phyloP scores from a whole-genome alignment of 2,329 filamentous ascomycete species.

The Fusarium virguliforme region DNA sequence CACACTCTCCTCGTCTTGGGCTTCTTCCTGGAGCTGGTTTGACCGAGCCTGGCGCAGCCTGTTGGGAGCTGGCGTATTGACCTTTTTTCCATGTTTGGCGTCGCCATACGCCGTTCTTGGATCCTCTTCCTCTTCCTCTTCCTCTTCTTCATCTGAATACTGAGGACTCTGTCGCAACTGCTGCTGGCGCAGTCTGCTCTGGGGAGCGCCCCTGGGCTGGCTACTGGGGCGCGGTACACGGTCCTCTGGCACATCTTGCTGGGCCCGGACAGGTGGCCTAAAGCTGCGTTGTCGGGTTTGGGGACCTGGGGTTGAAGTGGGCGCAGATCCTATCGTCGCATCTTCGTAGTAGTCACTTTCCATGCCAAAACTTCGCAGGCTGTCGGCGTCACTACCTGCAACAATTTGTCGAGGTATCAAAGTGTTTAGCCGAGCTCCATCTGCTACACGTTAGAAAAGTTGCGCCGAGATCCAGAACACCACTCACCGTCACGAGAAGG shows the following conservation, averaged over 20 bases:
- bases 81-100: conserved; percentile 12
- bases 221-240: not conserved
- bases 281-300: conserved; percentile 11
- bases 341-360: conserved; percentile 58
- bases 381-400: conserved; percentile 52
- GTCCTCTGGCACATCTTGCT: conserved; percentile 12
- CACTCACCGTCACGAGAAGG: conserved; percentile 39
- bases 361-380: conserved; percentile 56
- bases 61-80: conserved; percentile 46
- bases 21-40: conserved; percentile 14
- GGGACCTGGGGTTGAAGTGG: conserved; percentile 28
- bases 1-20: conserved; percentile 9
- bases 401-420: conserved; percentile 15
- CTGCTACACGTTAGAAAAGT: conserved; percentile 25
- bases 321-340: conserved; percentile 57
- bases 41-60: conserved; percentile 23
- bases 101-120: not conserved
- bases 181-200: conserved; percentile 7
- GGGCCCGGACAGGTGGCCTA: not conserved
- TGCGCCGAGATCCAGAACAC: not conserved
- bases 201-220: not conserved
- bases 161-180: not conserved
- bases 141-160: conserved; percentile 16
- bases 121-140: conserved; percentile 25
- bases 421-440: conserved; percentile 12